phyloP scores from a whole-genome alignment of 805 yeast genomes.

The Candida ascalaphidarum region DNA sequence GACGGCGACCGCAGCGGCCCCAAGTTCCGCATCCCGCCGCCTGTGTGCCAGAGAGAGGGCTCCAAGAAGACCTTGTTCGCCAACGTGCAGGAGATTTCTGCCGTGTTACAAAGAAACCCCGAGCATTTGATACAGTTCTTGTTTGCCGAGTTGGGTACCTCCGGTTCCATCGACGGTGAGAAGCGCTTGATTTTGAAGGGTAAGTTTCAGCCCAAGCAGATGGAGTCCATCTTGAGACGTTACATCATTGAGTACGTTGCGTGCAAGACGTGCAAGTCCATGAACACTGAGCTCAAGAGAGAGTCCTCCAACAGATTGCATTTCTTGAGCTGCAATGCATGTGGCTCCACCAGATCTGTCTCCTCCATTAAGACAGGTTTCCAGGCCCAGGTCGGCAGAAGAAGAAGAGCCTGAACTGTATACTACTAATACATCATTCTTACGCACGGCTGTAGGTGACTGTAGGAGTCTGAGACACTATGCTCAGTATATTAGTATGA shows the following conservation, averaged over 20 bases:
- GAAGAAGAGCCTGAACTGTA: conserved; percentile 67
- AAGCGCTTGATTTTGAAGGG: conserved; percentile 96
- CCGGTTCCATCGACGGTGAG: conserved; percentile 98
- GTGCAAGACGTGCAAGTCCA: conserved; percentile 97
- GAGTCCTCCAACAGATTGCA: conserved; percentile 94
- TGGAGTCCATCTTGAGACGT: conserved; percentile 93
- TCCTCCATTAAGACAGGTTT: conserved; percentile 98
- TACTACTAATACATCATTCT: no score
- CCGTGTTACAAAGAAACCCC: conserved; percentile 90
- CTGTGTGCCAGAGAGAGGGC: conserved; percentile 95
- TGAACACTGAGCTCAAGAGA: conserved; percentile 91
- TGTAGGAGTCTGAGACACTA: not conserved
- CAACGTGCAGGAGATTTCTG: conserved; percentile 90
- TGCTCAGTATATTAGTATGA: not conserved
- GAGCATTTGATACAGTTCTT: conserved; percentile 95
- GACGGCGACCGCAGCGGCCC: conserved; percentile 94
- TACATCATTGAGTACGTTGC: conserved; percentile 96
- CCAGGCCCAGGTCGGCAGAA: conserved; percentile 95
- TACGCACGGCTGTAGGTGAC: no score
- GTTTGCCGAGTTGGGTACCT: conserved; percentile 98
- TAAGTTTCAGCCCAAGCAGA: conserved; percentile 94
- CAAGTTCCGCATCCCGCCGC: conserved; percentile 95
- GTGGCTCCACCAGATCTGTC: conserved; percentile 97
- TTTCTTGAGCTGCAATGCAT: conserved; percentile 94
- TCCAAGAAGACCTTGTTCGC: conserved; percentile 93